Evolutionary conservation across 208 protist genomes (phyloP).

Genomic region (Wallacemonas collosoma): DNA sequence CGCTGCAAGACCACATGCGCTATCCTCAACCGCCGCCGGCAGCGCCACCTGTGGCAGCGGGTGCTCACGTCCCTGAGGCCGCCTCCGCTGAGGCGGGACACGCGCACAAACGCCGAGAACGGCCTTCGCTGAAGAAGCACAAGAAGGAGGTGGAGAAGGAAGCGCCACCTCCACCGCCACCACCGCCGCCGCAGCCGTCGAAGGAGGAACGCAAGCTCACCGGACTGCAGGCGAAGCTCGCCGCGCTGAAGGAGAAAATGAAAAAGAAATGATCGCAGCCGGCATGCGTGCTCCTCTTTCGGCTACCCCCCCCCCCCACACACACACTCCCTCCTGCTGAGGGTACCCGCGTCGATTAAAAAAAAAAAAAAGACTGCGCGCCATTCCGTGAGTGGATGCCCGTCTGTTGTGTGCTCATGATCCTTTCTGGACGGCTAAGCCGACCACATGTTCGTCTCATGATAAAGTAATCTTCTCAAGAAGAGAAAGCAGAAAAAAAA

Average conservation of each 20-base stretch:
- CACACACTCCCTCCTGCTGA: neutral
- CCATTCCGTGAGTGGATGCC: neutral
- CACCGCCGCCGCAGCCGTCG: slow-evolving; percentile 48
- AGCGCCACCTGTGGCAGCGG: neutral
- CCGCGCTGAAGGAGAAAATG: slow-evolving; percentile 79
- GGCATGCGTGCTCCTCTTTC: too few species aligned
- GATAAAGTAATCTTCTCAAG: neutral
- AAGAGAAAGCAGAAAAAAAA: slow-evolving; percentile 1
- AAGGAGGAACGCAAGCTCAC: slow-evolving; percentile 86
- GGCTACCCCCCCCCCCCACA: neutral
- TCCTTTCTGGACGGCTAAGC: neutral
- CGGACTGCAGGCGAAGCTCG: slow-evolving; percentile 82
- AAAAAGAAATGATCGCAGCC: slow-evolving; percentile 34
- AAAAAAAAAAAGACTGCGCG: neutral
- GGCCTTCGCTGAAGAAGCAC: slow-evolving; percentile 7
- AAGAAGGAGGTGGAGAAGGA: slow-evolving; percentile 20
- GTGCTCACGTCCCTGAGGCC: neutral
- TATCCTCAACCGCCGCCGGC: neutral
- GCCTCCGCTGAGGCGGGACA: neutral
- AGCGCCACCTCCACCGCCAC: slow-evolving; percentile 26
- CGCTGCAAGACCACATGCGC: neutral
- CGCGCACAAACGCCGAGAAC: neutral
- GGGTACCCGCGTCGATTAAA: neutral
- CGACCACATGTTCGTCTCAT: neutral
- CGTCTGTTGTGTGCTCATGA: neutral